Evolutionary conservation across 768 basidiomycete species (phyloP), one percentile per base, ranked within the genome.

Genomic region (Candolleomyces aberdarensis): DNA sequence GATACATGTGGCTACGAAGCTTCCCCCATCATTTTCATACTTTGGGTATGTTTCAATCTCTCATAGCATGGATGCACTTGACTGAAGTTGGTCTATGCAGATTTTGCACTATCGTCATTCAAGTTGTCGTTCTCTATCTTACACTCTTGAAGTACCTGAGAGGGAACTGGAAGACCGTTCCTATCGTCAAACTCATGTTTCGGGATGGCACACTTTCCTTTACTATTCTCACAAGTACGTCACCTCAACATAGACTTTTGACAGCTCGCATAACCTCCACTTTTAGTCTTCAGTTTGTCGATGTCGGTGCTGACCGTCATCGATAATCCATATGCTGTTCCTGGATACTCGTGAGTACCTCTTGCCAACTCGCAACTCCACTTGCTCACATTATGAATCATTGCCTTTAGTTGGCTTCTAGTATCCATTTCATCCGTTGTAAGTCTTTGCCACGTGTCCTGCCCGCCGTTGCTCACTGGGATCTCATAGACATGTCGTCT

Each of bases 151-250:
- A 66, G 64, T 71, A 66, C 49, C 11, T 56, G n/a, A 56, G 52
- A 62, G 64, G 61, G 11, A 56, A 52, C 19, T 63, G 67, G 59
- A 65, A 67, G 54, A 61, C 65, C 3, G 54, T 70, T 17, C 70
- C 69, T 15, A 53, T 71, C 11, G 65, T 66, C 14, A 62, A 62
- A 56, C 58, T 69, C 31, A 66, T 71, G 66, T 57, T 68, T 32
- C 57, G 70, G 39, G 70, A 71, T 58, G 70, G 70, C 4, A 66
- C 67, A 14, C 52, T 69, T 10, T 66, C 67, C 17, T 71, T 71
- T 48, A 20, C 61, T 31, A 56, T 64, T 32, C 46, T 69, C 22
- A 63, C 63, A 43, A 56, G 70, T 71, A 36, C 39, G 70, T 64
- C 22, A 11, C 6, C 44, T 31, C 48, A 44, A 32, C 54, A 40